A percentile compares a stretch with the other conserved stretches of the same genome.
These are phyloP conservation scores for Colletotrichum brevisporum DNA, from an alignment of 2,329 filamentous ascomycete genomes.

Conservation along the genomic window DNA sequence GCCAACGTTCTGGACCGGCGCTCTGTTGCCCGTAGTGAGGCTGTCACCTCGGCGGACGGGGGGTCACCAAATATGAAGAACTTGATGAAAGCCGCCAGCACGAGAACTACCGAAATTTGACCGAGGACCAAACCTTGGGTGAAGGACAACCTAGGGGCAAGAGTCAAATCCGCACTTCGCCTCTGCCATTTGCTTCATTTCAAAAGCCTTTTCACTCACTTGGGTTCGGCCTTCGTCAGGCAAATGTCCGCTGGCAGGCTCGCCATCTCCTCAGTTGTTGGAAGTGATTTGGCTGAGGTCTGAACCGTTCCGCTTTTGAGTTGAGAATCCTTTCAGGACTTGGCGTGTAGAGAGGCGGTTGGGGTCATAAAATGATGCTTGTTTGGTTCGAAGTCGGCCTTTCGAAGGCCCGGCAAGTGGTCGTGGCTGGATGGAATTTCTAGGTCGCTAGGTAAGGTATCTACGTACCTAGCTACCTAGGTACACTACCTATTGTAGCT, in stretches of 20 bases:
- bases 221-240: conserved; percentile 48
- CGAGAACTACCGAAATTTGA: conserved; percentile 90
- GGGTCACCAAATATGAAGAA: conserved; percentile 99
- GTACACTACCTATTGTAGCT: too few species aligned
- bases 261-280: conserved; percentile 20
- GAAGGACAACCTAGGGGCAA: conserved; percentile 79
- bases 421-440: too few species aligned
- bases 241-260: conserved; percentile 47
- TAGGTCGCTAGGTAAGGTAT: too few species aligned
- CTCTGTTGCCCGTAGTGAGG: conserved; percentile 80
- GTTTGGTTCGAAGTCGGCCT: too few species aligned
- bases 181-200: not conserved
- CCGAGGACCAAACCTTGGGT: conserved; percentile 94
- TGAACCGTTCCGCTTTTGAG: too few species aligned
- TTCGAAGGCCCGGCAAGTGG: too few species aligned
- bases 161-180: conserved; percentile 17
- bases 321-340: too few species aligned
- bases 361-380: too few species aligned
- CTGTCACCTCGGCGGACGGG: conserved; percentile 85
- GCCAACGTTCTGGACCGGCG: conserved; percentile 80
- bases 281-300: not conserved
- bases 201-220: conserved; percentile 20
- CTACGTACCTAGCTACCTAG: too few species aligned
- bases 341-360: too few species aligned
- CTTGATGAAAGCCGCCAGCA: conserved; percentile 96